Evolutionary conservation across 148 eudicot species (phyloP).

Genomic region (Nyssa sinensis): DNA sequence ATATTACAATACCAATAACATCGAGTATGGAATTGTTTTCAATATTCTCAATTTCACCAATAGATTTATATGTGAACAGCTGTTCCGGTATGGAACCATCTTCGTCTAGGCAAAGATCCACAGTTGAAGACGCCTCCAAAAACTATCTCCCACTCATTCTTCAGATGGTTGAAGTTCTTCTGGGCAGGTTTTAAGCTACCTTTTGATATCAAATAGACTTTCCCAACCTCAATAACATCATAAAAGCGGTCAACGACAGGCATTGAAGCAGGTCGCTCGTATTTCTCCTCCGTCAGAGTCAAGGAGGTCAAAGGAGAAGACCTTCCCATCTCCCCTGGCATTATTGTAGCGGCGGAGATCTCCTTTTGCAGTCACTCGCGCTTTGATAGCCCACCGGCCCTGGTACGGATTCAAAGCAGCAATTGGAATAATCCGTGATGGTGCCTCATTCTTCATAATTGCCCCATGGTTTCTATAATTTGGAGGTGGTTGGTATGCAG

Average conservation of each 20-base stretch:
- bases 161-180: slow-evolving; percentile 90
- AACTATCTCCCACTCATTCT: slow-evolving; percentile 97
- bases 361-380: slow-evolving; percentile 96
- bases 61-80: slow-evolving; percentile 78
- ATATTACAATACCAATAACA: slow-evolving; percentile 68
- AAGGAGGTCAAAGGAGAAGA: slow-evolving; percentile 95
- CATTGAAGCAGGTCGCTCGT: slow-evolving; percentile 94
- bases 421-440: slow-evolving; percentile 90
- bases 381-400: slow-evolving; percentile 98
- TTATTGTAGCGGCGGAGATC: slow-evolving; percentile 94
- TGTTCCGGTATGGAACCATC: slow-evolving; percentile 87
- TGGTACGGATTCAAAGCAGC: slow-evolving; percentile 96
- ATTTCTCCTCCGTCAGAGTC: slow-evolving; percentile 98
- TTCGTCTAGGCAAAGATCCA: slow-evolving; percentile 92
- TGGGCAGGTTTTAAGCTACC: slow-evolving; percentile 89
- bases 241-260: slow-evolving; percentile 92
- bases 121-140: slow-evolving; percentile 76
- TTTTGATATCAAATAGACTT: slow-evolving; percentile 86
- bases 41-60: slow-evolving; percentile 72
- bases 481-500: slow-evolving; percentile 93
- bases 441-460: slow-evolving; percentile 95
- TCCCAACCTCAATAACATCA: slow-evolving; percentile 72
- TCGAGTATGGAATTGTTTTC: slow-evolving; percentile 90
- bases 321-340: slow-evolving; percentile 97
- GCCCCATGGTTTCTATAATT: slow-evolving; percentile 79